Conservation (phyloP, 2,329 filamentous ascomycete species). For the Stromatinia cepivora region DNA sequence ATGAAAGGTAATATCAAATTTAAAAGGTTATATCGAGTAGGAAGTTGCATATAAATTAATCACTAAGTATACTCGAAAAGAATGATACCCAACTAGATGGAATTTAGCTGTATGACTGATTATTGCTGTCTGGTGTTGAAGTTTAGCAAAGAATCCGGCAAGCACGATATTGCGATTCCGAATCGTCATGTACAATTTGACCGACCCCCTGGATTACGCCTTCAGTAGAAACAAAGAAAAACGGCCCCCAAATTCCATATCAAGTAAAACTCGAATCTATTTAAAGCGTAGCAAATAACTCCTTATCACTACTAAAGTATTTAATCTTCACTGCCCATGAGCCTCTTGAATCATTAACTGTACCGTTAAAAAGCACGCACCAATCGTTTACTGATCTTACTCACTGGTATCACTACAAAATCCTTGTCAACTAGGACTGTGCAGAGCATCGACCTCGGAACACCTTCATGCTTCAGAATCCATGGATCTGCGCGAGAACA, state of each 20-base stretch:
- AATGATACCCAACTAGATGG: conserved; percentile 22
- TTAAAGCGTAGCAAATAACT: conserved; percentile 15
- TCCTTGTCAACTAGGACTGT: not conserved
- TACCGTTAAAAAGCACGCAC: conserved; percentile 17
- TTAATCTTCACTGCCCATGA: not conserved
- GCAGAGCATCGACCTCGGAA: conserved; percentile 24
- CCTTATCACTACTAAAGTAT: not conserved
- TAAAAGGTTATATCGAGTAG: not conserved
- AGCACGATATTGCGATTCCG: not conserved
- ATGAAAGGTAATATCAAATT: not conserved
- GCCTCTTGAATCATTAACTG: conserved; percentile 1
- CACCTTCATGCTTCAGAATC: conserved; percentile 20
- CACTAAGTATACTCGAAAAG: not conserved
- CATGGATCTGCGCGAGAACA: conserved; percentile 18
- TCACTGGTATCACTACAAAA: not conserved
- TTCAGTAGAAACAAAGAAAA: conserved; percentile 10
- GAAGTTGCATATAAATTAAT: not conserved
- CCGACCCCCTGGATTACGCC: conserved; percentile 10
- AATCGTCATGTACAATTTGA: not conserved
- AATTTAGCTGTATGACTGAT: not conserved
- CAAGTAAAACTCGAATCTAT: conserved; percentile 9
- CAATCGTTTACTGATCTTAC: conserved; percentile 19
- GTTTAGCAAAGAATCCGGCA: not conserved
- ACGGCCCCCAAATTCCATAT: not conserved
- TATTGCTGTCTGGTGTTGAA: not conserved